A percentile compares a stretch with the other conserved stretches of the same genome.
Conservation (phyloP, 352 stramenopile species). For the Phytophthora hibernalis region DNA sequence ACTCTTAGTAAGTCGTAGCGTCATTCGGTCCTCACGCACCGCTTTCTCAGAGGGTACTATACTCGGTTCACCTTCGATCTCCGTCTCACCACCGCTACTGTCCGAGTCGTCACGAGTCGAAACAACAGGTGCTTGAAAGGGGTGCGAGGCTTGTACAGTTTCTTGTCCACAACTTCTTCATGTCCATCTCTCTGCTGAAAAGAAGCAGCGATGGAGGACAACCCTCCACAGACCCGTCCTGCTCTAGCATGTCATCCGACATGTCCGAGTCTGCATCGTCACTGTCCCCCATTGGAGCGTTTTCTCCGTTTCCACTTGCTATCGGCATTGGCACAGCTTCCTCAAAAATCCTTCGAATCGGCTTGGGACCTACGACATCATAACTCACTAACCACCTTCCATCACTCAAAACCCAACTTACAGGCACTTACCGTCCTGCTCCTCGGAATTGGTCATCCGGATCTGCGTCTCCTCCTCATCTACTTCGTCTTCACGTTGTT, state of each 20-base stretch:
- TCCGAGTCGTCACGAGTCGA: conserved; percentile 42
- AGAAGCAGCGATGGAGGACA: conserved; percentile 64
- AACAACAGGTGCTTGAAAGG: conserved; percentile 42
- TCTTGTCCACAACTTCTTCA: conserved; percentile 34
- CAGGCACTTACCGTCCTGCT: conserved; percentile 45
- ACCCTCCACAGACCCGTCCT: conserved; percentile 53
- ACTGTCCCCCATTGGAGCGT: conserved; percentile 17
- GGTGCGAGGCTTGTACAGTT: conserved; percentile 52
- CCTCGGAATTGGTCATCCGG: conserved; percentile 74
- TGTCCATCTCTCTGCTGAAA: conserved; percentile 44
- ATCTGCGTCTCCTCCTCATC: conserved; percentile 89
- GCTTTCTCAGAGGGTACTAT: conserved; percentile 25
- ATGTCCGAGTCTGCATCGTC: conserved; percentile 62
- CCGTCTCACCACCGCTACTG: conserved; percentile 66
- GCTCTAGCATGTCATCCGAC: conserved; percentile 79
- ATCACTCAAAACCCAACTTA: background rate
- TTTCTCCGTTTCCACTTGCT: background rate
- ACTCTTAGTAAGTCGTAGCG: conserved; percentile 22
- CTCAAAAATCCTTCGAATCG: conserved; percentile 53
- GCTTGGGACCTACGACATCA: conserved; percentile 5
- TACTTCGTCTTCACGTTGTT: conserved; percentile 37
- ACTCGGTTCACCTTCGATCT: conserved; percentile 69
- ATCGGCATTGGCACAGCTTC: conserved; percentile 45
- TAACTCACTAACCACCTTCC: conserved; percentile 10
- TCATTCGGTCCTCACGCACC: background rate